These are phyloP conservation scores for Sporothrix luriei DNA, from an alignment of 2,329 filamentous ascomycete genomes.

Conservation along the genomic window DNA sequence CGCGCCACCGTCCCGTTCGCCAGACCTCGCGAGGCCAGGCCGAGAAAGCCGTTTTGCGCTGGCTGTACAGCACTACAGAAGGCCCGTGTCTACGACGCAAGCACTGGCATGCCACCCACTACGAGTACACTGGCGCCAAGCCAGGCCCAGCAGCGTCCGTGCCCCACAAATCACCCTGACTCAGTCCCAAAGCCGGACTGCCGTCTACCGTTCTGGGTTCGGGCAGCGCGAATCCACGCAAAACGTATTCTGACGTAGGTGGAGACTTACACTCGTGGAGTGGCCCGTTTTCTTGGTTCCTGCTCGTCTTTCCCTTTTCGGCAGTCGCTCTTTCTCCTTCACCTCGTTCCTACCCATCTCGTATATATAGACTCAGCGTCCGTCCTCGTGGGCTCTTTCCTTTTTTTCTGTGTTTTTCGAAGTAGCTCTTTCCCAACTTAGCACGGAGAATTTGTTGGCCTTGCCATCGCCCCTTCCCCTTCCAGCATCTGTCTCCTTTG, in stretches of 20 bases:
- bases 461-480: neutral
- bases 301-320: neutral
- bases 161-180: slow-evolving; percentile 10
- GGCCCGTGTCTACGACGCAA: too few relatives aligned
- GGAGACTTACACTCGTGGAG: too few relatives aligned
- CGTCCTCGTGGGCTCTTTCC: neutral
- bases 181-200: slow-evolving; percentile 6
- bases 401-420: neutral
- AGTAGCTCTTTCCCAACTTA: neutral
- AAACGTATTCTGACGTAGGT: slow-evolving; percentile 5
- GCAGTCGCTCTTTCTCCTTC: neutral
- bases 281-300: neutral
- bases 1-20: neutral
- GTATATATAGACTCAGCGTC: slow-evolving; percentile 16
- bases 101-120: too few relatives aligned
- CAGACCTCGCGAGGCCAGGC: neutral
- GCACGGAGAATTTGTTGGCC: neutral
- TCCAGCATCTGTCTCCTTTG: too few relatives aligned
- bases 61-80: too few relatives aligned
- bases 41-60: slow-evolving; percentile 14
- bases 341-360: too few relatives aligned
- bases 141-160: neutral
- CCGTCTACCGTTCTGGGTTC: neutral
- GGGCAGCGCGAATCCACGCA: neutral
- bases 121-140: too few relatives aligned